A percentile compares a stretch with the other conserved stretches of the same genome.
Evolutionary conservation across 306 rosid species (phyloP).

Genomic region (Acmispon strigosus): DNA sequence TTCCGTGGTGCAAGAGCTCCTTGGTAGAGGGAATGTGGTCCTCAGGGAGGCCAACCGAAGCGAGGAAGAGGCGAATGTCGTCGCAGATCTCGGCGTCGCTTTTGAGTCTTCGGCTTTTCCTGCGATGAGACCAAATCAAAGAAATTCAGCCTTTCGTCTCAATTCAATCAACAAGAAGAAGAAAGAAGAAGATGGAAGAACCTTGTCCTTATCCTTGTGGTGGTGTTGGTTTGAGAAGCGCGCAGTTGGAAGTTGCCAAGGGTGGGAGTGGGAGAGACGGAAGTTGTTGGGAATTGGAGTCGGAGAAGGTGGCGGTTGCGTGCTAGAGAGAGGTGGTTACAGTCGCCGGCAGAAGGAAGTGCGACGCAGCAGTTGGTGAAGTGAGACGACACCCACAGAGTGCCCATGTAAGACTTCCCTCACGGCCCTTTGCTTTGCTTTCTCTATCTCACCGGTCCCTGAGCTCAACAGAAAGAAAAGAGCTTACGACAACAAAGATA

Average conservation of each 20-base stretch:
- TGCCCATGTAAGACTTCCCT: background rate
- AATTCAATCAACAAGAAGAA: background rate
- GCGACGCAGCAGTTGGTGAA: background rate
- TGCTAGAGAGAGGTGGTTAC: too few relatives aligned
- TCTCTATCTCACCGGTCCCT: background rate
- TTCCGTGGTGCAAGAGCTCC: conserved; percentile 71
- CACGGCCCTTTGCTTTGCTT: background rate
- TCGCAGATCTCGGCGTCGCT: conserved; percentile 66
- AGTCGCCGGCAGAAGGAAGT: background rate
- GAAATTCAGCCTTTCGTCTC: background rate
- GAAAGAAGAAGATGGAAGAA: background rate
- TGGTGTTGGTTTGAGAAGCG: background rate
- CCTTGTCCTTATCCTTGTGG: background rate
- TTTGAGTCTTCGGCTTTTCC: conserved; percentile 52
- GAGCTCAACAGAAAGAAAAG: background rate
- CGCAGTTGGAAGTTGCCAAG: background rate
- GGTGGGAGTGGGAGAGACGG: background rate
- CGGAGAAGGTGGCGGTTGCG: background rate
- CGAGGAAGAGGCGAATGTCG: conserved; percentile 58
- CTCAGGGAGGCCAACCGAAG: conserved; percentile 55
- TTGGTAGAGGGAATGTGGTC: conserved; percentile 68
- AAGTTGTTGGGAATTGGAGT: background rate
- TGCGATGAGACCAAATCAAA: background rate
- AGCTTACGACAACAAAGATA: background rate
- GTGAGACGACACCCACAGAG: background rate